Conservation (phyloP, 208 protist genomes). For the Porcisia hertigi region DNA sequence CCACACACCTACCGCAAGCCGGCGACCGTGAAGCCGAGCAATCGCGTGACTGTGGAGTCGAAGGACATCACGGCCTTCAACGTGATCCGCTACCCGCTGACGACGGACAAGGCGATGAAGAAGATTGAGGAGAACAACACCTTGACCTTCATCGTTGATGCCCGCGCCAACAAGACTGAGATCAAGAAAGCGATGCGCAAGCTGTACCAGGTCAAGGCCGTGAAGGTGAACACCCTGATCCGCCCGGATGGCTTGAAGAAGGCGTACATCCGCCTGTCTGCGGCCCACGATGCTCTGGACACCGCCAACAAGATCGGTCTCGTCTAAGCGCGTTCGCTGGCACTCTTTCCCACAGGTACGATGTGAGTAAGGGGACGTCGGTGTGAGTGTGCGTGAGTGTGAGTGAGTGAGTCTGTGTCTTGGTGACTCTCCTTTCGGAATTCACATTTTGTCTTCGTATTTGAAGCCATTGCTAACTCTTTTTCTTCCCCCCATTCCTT, state of each 20-base stretch:
- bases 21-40: constrained; percentile 91
- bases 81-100: constrained; percentile 98
- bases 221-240: constrained; percentile 99
- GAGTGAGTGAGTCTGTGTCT: too few relatives aligned
- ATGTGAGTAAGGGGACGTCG: background rate
- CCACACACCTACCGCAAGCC: constrained; percentile 95
- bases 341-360: background rate
- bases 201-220: constrained; percentile 97
- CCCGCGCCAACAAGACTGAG: constrained; percentile 97
- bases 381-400: too few relatives aligned
- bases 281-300: constrained; percentile 96
- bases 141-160: constrained; percentile 99
- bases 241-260: constrained; percentile 98
- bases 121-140: constrained; percentile 99
- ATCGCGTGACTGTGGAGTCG: constrained; percentile 82
- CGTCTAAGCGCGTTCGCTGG: background rate
- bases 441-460: too few relatives aligned
- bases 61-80: constrained; percentile 88
- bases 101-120: constrained; percentile 99
- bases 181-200: constrained; percentile 98
- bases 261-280: constrained; percentile 97
- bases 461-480: too few relatives aligned
- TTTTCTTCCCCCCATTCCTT: too few relatives aligned
- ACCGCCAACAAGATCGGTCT: constrained; percentile 97
- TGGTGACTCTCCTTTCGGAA: too few relatives aligned